Percentiles rank a stretch among this genome's conserved stretches.
Evolutionary conservation across 2,329 filamentous ascomycete species (phyloP).

Genomic region (Pseudodiploospora longispora): DNA sequence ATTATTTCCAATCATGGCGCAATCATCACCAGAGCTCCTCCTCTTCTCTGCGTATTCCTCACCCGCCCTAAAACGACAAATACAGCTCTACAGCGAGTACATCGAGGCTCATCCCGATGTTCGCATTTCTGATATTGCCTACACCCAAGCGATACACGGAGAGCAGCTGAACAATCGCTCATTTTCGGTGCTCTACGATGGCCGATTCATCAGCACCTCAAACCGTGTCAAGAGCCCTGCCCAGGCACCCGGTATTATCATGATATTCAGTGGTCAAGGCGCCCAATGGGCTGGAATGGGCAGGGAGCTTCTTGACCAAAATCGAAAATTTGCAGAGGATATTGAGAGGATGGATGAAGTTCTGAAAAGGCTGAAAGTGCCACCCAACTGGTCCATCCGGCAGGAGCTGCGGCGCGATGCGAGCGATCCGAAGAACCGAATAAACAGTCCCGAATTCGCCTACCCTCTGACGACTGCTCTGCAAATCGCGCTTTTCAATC

Average conservation of each 20-base stretch:
- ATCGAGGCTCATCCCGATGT: constrained; percentile 14
- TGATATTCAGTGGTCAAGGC: constrained; percentile 37
- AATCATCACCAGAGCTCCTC: background rate
- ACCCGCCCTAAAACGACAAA: constrained; percentile 3
- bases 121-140: constrained; percentile 3
- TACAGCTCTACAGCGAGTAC: constrained; percentile 16
- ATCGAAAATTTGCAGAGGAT: constrained; percentile 15
- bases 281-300: constrained; percentile 37
- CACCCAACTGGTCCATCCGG: constrained; percentile 19
- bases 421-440: constrained; percentile 11
- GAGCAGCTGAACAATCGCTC: background rate
- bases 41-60: constrained; percentile 5
- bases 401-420: constrained; percentile 5
- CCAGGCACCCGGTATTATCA: constrained; percentile 4
- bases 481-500: constrained; percentile 38
- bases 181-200: constrained; percentile 9
- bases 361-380: constrained; percentile 10
- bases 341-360: constrained; percentile 7
- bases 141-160: constrained; percentile 4
- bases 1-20: too few relatives aligned
- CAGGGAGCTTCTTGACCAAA: constrained; percentile 17
- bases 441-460: constrained; percentile 29
- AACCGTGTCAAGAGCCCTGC: background rate
- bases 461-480: constrained; percentile 47
- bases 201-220: constrained; percentile 1